Percentiles rank a stretch among this genome's conserved stretches.
Conservation (phyloP, 1,284 basidiomycete genomes). For the Clitocybe nebularis region DNA sequence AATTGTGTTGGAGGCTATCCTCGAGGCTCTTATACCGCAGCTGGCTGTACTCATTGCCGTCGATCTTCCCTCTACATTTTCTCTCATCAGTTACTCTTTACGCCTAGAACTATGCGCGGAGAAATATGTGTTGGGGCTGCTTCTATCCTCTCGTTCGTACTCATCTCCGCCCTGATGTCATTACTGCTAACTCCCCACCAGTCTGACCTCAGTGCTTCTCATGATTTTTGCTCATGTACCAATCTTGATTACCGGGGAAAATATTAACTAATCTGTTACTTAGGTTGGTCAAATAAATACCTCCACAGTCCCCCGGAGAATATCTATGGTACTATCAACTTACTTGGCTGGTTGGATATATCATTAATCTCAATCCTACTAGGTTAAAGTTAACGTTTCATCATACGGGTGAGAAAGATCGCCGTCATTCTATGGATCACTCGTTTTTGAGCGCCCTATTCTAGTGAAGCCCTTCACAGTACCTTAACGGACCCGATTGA, state of each 20-base stretch:
- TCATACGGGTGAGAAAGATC: conserved; percentile 53
- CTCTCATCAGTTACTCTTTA: conserved; percentile 14
- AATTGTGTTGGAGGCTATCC: conserved; percentile 8
- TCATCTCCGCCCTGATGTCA: conserved; percentile 8
- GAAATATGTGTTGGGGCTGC: conserved; percentile 69
- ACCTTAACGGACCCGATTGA: conserved; percentile 56
- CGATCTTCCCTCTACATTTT: conserved; percentile 17
- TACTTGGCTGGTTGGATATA: conserved; percentile 1
- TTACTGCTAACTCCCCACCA: conserved; percentile 25
- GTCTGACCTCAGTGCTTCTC: conserved; percentile 61
- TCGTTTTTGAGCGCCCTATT: conserved; percentile 4
- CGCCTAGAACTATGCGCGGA: conserved; percentile 47
- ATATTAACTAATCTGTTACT: conserved; percentile 28
- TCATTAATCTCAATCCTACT: conserved; percentile 16
- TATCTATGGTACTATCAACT: conserved; percentile 57
- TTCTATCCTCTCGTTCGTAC: conserved; percentile 62
- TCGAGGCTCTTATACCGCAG: conserved; percentile 19
- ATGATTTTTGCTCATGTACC: conserved; percentile 78
- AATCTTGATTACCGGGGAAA: conserved; percentile 16
- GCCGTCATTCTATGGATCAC: no score
- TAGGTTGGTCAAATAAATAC: conserved; percentile 82
- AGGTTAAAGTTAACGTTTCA: conserved; percentile 70
- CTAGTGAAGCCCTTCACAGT: conserved; percentile 46
- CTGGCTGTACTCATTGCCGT: conserved; percentile 18
- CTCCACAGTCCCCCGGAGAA: conserved; percentile 61